Conservation (phyloP, 257 asterid genomes). For the Nicotiana undulata region DNA sequence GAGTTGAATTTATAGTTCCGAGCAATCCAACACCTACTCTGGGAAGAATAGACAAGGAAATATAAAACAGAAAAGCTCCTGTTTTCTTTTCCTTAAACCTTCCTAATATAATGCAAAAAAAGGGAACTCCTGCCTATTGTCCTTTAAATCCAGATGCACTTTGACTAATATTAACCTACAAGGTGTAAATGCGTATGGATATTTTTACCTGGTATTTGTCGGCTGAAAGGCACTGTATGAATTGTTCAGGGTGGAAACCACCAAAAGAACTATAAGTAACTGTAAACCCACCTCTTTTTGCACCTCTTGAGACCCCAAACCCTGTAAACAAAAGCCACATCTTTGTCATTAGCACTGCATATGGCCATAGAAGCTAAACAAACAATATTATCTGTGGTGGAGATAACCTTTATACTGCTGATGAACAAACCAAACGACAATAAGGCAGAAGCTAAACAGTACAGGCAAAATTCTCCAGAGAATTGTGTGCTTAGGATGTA, state of each 20-base stretch:
- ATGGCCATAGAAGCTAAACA: background rate
- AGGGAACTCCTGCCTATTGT: background rate
- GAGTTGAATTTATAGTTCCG: background rate
- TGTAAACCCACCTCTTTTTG: constrained; percentile 54
- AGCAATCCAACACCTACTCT: background rate
- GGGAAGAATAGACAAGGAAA: background rate
- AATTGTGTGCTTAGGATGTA: constrained; percentile 73
- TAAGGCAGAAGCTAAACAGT: constrained; percentile 69
- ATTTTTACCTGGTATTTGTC: constrained; percentile 44
- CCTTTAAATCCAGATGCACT: background rate
- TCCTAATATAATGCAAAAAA: background rate
- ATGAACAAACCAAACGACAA: constrained; percentile 75
- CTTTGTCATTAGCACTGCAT: constrained; percentile 7
- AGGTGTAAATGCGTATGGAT: background rate
- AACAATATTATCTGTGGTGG: constrained; percentile 8
- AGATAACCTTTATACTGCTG: constrained; percentile 58
- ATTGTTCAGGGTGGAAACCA: constrained; percentile 53
- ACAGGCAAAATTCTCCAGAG: constrained; percentile 66
- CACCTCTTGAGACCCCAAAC: constrained; percentile 42
- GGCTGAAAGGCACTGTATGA: constrained; percentile 54
- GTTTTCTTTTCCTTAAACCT: background rate
- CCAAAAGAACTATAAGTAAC: constrained; percentile 54
- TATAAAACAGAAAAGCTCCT: background rate
- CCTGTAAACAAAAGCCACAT: constrained; percentile 34
- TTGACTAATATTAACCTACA: background rate